Evolutionary conservation across 1,284 basidiomycete genomes (phyloP).

Genomic region (Apiotrichum mycotoxinovorans): DNA sequence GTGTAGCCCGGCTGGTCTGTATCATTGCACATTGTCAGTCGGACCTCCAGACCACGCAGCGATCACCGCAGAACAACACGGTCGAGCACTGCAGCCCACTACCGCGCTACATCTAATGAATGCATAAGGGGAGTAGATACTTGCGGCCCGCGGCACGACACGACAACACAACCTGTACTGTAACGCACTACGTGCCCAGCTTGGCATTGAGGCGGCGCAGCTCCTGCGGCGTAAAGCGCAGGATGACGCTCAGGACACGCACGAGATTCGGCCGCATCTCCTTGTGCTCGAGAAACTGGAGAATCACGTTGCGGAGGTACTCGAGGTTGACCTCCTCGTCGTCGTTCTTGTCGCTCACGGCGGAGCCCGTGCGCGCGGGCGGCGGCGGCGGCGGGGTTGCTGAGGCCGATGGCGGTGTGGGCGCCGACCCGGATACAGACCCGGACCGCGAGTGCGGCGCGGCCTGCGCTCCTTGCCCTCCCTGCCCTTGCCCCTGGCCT

Average conservation of each 20-base stretch:
- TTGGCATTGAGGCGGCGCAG: conserved; percentile 77
- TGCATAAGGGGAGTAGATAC: too few relatives aligned
- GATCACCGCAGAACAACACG: too few relatives aligned
- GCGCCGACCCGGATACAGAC: background rate
- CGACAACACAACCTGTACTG: too few relatives aligned
- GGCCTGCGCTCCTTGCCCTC: too few relatives aligned
- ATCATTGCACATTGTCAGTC: too few relatives aligned
- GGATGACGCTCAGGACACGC: conserved; percentile 79
- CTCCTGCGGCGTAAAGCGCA: conserved; percentile 91
- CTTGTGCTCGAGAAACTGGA: conserved; percentile 87
- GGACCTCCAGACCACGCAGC: too few relatives aligned
- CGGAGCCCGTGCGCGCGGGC: background rate
- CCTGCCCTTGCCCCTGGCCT: background rate
- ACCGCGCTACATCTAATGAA: too few relatives aligned
- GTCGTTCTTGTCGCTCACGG: conserved; percentile 53
- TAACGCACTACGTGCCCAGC: conserved; percentile 34
- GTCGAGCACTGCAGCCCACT: too few relatives aligned
- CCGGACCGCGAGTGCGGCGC: background rate
- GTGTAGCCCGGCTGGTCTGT: too few relatives aligned
- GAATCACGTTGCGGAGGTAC: conserved; percentile 86
- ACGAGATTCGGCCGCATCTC: conserved; percentile 88
- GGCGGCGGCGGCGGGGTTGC: background rate
- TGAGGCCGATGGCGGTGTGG: background rate
- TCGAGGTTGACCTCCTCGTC: conserved; percentile 89
- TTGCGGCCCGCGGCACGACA: too few relatives aligned